Evolutionary conservation across 768 basidiomycete genomes (phyloP).

Genomic region (Royoungia palumana): DNA sequence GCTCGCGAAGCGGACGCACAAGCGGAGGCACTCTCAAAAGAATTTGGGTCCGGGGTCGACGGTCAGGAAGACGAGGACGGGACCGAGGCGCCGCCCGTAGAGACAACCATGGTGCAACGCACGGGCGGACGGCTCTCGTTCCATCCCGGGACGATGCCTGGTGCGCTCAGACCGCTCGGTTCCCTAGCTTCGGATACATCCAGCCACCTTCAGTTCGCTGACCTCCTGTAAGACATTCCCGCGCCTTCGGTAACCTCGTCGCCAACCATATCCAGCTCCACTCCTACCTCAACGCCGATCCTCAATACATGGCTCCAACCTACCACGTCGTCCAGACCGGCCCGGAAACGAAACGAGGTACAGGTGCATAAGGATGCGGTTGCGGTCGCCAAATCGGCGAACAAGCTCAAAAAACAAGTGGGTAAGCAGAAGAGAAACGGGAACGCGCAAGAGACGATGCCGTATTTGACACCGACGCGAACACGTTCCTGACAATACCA

Average conservation of each 20-base stretch:
- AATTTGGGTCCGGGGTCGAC: slow-evolving; percentile 50
- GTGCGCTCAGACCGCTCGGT: slow-evolving; percentile 20
- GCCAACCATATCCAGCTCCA: slow-evolving; percentile 16
- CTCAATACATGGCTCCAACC: slow-evolving; percentile 82
- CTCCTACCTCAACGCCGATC: slow-evolving; percentile 14
- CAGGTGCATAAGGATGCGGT: slow-evolving; percentile 66
- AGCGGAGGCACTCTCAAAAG: slow-evolving; percentile 69
- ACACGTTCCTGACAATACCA: slow-evolving; percentile 18
- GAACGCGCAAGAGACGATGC: slow-evolving; percentile 71
- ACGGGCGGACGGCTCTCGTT: slow-evolving; percentile 65
- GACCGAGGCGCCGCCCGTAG: slow-evolving; percentile 33
- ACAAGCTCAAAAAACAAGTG: slow-evolving; percentile 66
- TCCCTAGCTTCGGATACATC: slow-evolving; percentile 55
- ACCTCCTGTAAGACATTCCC: slow-evolving; percentile 41
- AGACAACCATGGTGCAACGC: slow-evolving; percentile 44
- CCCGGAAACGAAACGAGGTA: slow-evolving; percentile 73
- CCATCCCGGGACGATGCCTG: slow-evolving; percentile 44
- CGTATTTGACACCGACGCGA: slow-evolving; percentile 63
- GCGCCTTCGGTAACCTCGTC: slow-evolving; percentile 5
- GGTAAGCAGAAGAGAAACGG: slow-evolving; percentile 56
- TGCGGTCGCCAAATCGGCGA: slow-evolving; percentile 60
- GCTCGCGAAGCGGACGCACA: slow-evolving; percentile 60
- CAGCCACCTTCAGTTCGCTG: slow-evolving; percentile 61
- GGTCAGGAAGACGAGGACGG: slow-evolving; percentile 30
- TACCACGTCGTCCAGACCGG: slow-evolving; percentile 39